Evolutionary conservation across 2,329 filamentous ascomycete genomes (phyloP).

Genomic region (Aspergillus viridinutans): DNA sequence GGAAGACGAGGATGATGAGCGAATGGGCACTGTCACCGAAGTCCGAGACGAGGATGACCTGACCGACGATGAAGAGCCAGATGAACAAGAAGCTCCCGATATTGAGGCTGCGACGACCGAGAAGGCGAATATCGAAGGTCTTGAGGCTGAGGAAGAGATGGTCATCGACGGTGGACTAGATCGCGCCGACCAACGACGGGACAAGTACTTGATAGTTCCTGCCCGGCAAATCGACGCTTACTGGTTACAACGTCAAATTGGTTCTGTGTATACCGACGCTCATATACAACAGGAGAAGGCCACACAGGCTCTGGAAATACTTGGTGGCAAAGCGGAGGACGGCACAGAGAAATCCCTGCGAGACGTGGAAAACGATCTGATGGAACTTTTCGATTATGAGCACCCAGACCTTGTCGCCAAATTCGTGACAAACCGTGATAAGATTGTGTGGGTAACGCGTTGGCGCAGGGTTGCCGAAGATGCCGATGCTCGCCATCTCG

Average conservation of each 20-base stretch:
- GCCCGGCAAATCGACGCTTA: conserved; percentile 94
- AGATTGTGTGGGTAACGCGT: conserved; percentile 90
- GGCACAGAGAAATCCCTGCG: conserved; percentile 80
- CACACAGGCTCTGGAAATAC: conserved; percentile 72
- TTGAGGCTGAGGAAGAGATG: conserved; percentile 64
- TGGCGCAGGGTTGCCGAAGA: conserved; percentile 79
- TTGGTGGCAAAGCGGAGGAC: conserved; percentile 68
- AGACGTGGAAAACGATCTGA: conserved; percentile 96
- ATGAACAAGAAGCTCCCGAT: conserved; percentile 57
- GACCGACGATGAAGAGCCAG: conserved; percentile 72
- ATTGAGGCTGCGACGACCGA: conserved; percentile 42
- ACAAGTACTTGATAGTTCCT: conserved; percentile 58
- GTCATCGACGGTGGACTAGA: conserved; percentile 67
- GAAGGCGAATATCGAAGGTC: conserved; percentile 41
- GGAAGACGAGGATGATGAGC: conserved; percentile 80
- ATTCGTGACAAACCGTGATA: conserved; percentile 86
- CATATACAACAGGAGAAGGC: conserved; percentile 94
- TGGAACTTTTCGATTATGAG: conserved; percentile 97
- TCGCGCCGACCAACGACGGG: conserved; percentile 41
- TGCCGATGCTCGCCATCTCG: conserved; percentile 63
- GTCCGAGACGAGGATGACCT: conserved; percentile 75
- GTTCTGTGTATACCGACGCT: conserved; percentile 80
- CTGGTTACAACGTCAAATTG: conserved; percentile 93
- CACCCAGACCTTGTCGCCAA: conserved; percentile 89
- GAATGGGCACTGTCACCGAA: conserved; percentile 72